Conservation (phyloP, 257 asterid genomes). For the Jaltomata sinuosa region DNA sequence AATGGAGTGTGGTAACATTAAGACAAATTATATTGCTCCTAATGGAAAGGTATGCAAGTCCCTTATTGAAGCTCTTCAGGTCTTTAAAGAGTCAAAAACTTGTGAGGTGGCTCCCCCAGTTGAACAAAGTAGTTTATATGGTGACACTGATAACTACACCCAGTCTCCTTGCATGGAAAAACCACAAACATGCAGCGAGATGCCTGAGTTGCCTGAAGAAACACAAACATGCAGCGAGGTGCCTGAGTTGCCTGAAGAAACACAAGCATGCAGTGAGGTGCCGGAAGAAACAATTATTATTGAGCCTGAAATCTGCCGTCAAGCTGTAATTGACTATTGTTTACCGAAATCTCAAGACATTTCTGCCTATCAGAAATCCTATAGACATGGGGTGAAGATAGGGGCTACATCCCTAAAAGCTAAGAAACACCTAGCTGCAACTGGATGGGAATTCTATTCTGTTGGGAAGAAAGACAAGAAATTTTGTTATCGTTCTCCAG, state of each 20-base stretch:
- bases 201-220: constrained; percentile 5
- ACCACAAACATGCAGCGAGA: constrained; percentile 18
- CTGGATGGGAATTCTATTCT: constrained; percentile 52
- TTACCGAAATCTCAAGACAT: background rate
- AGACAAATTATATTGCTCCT: constrained; percentile 46
- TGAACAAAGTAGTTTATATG: background rate
- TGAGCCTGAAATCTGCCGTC: constrained; percentile 42
- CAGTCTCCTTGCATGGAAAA: constrained; percentile 12
- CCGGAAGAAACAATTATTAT: background rate
- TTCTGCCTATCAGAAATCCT: background rate
- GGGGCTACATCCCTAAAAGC: constrained; percentile 18
- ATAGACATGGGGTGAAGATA: background rate
- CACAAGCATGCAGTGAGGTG: too few relatives aligned
- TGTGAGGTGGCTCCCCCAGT: background rate
- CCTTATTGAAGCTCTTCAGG: constrained; percentile 22
- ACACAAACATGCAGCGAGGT: too few relatives aligned
- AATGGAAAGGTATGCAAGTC: constrained; percentile 25
- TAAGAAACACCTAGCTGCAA: constrained; percentile 47
- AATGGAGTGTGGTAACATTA: background rate
- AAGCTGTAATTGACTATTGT: constrained; percentile 45
- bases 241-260: too few relatives aligned
- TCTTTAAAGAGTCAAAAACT: constrained; percentile 15
- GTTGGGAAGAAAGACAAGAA: background rate
- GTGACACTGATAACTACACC: constrained; percentile 6
- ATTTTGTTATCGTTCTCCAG: constrained; percentile 41